A percentile compares a stretch with the other conserved stretches of the same genome.
These are phyloP conservation scores for Acanthamoeba triangularis DNA, from an alignment of 208 protist genomes.

Conservation along the genomic window DNA sequence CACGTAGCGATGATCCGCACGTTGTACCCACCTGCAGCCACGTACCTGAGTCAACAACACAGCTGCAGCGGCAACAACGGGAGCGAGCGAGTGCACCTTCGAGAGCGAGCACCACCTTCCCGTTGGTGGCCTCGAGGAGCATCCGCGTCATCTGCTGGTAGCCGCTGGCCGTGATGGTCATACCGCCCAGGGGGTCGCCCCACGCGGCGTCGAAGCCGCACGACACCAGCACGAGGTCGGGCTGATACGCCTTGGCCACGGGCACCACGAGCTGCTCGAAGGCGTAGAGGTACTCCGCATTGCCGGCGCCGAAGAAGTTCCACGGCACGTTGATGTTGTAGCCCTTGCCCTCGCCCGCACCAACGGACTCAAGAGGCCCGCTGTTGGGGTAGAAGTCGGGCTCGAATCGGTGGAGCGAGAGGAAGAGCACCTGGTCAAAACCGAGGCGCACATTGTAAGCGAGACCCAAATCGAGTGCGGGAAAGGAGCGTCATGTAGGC, in stretches of 20 bases:
- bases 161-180: conserved; percentile 58
- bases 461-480: no score
- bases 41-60: neutral
- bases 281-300: conserved; percentile 24
- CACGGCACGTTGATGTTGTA: conserved; percentile 64
- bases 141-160: conserved; percentile 18
- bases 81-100: neutral
- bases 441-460: no score
- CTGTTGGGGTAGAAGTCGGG: conserved; percentile 62
- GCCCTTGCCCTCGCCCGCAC: neutral
- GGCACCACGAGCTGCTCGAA: conserved; percentile 56
- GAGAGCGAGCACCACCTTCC: conserved; percentile 44
- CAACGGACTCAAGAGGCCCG: neutral
- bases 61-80: neutral
- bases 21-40: conserved; percentile 34
- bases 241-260: conserved; percentile 57
- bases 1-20: conserved; percentile 58
- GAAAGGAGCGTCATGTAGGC: no score
- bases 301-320: conserved; percentile 24
- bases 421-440: neutral
- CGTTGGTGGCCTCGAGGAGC: conserved; percentile 57
- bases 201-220: conserved; percentile 61
- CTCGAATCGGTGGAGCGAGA: conserved; percentile 40
- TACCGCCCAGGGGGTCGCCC: conserved; percentile 46
- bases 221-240: conserved; percentile 38